Conservation (phyloP, 495 filamentous ascomycete species). For the Aspergillus kassunensis region DNA sequence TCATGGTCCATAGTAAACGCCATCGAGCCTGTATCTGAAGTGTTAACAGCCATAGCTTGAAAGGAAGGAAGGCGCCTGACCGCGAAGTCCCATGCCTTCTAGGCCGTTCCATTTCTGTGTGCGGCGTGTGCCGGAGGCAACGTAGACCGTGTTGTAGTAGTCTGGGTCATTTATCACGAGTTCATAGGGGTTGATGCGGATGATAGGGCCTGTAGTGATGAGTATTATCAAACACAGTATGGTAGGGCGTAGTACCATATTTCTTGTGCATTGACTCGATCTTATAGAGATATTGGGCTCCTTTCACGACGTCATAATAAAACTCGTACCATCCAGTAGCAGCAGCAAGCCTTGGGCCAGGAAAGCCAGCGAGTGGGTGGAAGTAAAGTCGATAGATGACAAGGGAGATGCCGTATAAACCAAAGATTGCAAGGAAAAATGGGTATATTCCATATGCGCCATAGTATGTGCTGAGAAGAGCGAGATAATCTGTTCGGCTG, state of each 20-base stretch:
- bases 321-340: constrained; percentile 40
- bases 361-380: constrained; percentile 20
- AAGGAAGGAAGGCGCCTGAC: background rate
- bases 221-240: background rate
- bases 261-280: constrained; percentile 45
- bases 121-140: background rate
- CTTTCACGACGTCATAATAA: constrained; percentile 40
- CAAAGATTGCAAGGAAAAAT: background rate
- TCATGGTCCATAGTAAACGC: background rate
- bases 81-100: background rate
- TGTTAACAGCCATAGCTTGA: background rate
- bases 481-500: too few relatives aligned
- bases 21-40: background rate
- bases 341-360: constrained; percentile 43
- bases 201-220: constrained; percentile 1
- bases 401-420: background rate
- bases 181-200: constrained; percentile 8
- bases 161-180: constrained; percentile 2
- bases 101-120: background rate
- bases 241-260: constrained; percentile 33
- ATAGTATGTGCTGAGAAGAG: too few relatives aligned
- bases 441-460: too few relatives aligned
- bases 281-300: constrained; percentile 35
- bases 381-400: constrained; percentile 9
- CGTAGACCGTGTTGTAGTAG: constrained; percentile 8